Evolutionary conservation across 2,329 filamentous ascomycete genomes (phyloP).

Genomic region (Hymenotorrendiella dingleyae): DNA sequence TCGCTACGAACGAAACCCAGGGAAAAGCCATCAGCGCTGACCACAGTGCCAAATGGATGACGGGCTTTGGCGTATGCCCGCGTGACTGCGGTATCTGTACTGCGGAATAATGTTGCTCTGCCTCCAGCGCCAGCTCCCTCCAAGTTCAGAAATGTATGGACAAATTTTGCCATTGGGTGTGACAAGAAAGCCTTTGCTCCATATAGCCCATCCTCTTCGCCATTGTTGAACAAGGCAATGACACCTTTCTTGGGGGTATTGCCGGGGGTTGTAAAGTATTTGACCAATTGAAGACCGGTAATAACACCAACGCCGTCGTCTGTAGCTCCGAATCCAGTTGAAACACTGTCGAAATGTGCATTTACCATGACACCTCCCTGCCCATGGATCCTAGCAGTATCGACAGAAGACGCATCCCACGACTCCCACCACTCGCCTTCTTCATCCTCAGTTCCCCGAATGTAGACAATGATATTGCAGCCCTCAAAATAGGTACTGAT

Average conservation of each 20-base stretch:
- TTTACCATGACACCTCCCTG: constrained; percentile 84
- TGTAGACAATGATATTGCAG: constrained; percentile 86
- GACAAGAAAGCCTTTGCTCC: constrained; percentile 81
- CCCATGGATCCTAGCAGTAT: constrained; percentile 43
- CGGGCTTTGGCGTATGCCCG: constrained; percentile 65
- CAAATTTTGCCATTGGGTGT: constrained; percentile 72
- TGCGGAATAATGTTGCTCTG: constrained; percentile 78
- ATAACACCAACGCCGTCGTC: constrained; percentile 90
- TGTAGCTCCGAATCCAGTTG: constrained; percentile 86
- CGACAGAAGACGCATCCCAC: constrained; percentile 50
- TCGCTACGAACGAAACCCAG: constrained; percentile 72
- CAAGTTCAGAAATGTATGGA: constrained; percentile 87
- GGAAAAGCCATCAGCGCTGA: constrained; percentile 80
- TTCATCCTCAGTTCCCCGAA: constrained; percentile 73
- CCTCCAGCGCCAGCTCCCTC: constrained; percentile 93
- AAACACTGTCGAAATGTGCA: constrained; percentile 85
- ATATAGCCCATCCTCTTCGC: constrained; percentile 87
- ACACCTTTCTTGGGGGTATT: constrained; percentile 74
- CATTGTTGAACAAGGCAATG: constrained; percentile 86
- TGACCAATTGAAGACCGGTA: constrained; percentile 77
- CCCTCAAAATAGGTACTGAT: constrained; percentile 78
- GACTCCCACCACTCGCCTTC: constrained; percentile 75
- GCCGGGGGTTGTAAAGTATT: constrained; percentile 70
- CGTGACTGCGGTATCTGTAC: constrained; percentile 81
- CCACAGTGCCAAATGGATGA: constrained; percentile 77